phyloP scores from a whole-genome alignment of 176 grass and related monocot species.

The Pontederia paniculata region DNA sequence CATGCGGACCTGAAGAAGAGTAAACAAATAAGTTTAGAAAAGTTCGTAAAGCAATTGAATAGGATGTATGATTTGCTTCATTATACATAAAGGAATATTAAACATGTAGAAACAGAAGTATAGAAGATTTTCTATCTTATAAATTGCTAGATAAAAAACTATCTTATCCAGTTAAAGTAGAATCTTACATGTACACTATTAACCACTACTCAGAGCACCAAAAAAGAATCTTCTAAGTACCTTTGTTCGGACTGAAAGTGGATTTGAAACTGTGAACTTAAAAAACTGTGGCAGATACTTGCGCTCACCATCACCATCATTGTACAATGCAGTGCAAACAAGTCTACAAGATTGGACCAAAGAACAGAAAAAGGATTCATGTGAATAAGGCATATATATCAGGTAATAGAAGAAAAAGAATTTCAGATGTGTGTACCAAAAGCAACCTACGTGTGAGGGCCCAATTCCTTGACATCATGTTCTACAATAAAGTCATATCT shows the following conservation, averaged over 20 bases:
- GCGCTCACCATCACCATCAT: slow-evolving; percentile 77
- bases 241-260: slow-evolving; percentile 98
- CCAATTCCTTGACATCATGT: slow-evolving; percentile 97
- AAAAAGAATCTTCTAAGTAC: slow-evolving; percentile 28
- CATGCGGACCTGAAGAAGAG: slow-evolving; percentile 69
- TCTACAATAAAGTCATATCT: slow-evolving; percentile 99
- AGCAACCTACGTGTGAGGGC: slow-evolving; percentile 68
- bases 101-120: too few relatives aligned
- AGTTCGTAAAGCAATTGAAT: neutral
- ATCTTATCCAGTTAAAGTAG: too few relatives aligned
- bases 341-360: slow-evolving; percentile 47
- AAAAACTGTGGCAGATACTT: slow-evolving; percentile 99
- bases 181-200: neutral
- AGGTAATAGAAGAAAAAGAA: slow-evolving; percentile 12
- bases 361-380: slow-evolving; percentile 11
- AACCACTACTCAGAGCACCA: neutral
- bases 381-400: slow-evolving; percentile 13
- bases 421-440: slow-evolving; percentile 3
- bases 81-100: neutral
- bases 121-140: too few relatives aligned
- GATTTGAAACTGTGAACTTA: slow-evolving; percentile 87
- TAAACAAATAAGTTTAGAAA: slow-evolving; percentile 3
- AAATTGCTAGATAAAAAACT: too few relatives aligned
- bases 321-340: slow-evolving; percentile 95
- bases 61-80: neutral